Base-by-base conservation (phyloP, 192 early-diverging fungal genomes). In the Podila epigama region DNA sequence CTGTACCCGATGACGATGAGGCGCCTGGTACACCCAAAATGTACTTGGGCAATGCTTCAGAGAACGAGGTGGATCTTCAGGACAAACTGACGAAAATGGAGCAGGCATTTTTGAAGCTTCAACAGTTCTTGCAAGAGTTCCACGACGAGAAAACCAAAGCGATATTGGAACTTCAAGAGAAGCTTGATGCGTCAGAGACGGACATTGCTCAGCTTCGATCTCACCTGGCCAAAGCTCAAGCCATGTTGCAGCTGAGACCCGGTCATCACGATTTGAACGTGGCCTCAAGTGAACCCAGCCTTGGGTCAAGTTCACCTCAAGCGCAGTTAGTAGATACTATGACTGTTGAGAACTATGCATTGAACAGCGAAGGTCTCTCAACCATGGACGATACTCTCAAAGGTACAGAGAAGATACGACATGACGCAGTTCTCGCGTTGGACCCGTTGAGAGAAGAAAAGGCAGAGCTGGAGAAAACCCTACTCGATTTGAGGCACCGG, bases 91-190 rank as follows among this genome's bases (percentile, higher is more conserved):
- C 25, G 1, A 54, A 32, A 22, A 59, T 64, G 4, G 65, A 75
- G 37, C 51, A 57, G 1, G 65, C 53, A 18, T 55, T 75, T n/a
- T 28, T 44, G 37, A 75, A 68, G 50, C 28, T 75, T 22, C 71
- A 68, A 37, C 71, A 75, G 54, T 75, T 75, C 34, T 35, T 75
- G 0, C 65, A 75, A 9, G 71, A 75, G 54, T 75, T 75, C 37
- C 71, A 75, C 53, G 61, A 60, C 31, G 71, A 75, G 32, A 68
- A 75, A 34, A 75, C 57, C 33, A 32, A 4, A n/a, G 65, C 71
- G 1, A 61, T 75, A 12, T 36, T 22, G 10, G 65, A 75, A 28
- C 37, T 75, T 22, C 52, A 75, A 20, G 39, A 60, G 20, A 58
- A 42, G 16, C 51, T 75, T 1, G 41, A 63, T 4, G 65, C 62